Base-by-base conservation (phyloP, 2,329 filamentous ascomycete species). In the Sclerotinia minor region DNA sequence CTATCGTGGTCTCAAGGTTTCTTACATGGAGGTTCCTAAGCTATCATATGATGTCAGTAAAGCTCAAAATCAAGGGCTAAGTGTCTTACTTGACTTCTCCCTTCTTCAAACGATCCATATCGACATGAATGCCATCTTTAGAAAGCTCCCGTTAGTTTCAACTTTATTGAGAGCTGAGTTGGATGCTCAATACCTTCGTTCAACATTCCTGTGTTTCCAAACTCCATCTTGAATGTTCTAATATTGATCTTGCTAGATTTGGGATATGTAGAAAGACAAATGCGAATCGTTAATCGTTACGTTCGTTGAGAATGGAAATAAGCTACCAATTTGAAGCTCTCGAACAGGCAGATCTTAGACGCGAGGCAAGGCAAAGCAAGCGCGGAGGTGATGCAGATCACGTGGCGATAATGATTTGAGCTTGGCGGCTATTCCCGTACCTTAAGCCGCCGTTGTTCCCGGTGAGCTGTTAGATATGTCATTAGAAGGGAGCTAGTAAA, bases 51-150 rank as follows among this genome's bases (percentile, higher is more conserved):
- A 24, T 26, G 17, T 68, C 24, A 58, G 41, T 35, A 47, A 64
- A 60, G 38, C 49, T 54, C 50, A 26, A 26, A 61, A 65, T 35
- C 4, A 52, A 24, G 38, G 58, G 32, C 19, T 2, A 24, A 26
- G 45, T 59, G 71, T 83, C 92, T 82, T 83, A 97, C 93, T 99
- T 99, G 79, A 99, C 94, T 84, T 99, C 95, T 71, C 95, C 95
- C 81, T 93, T 95, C 89, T 99, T 99, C 80, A 99, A 83, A 78
- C 95, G 90, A 77, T 98, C 92, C 95, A 99, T 99, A 79, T 99
- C 95, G 75, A 99, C 85, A 80, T 99, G 95, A 79, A 99, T 98
- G 79, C 95, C 95, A 94, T 99, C 95, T 98, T 76, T 21, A 59
- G 47, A 55, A 66, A 74, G 71, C 71, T 73, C 50, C 35, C 54